phyloP scores from a whole-genome alignment of 495 filamentous ascomycete species.

The Neurospora tetraspora region DNA sequence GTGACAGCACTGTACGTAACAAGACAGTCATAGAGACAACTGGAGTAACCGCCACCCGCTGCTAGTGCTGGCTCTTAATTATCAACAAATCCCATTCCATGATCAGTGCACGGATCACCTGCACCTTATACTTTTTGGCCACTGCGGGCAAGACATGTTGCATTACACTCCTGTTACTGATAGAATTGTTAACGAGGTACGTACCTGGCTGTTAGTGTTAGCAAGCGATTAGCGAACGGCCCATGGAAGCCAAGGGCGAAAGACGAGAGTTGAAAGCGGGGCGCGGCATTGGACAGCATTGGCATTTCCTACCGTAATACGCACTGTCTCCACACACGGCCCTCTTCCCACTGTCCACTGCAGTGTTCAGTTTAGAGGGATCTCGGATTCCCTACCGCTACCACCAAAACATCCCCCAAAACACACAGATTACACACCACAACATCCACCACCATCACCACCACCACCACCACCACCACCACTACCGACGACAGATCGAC shows the following conservation, averaged over 20 bases:
- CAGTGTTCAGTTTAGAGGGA: neutral
- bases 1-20: neutral
- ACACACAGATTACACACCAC: too few species aligned
- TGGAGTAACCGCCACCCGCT: neutral
- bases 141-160: neutral
- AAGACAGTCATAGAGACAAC: neutral
- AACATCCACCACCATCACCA: neutral
- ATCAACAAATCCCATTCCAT: neutral
- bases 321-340: neutral
- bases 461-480: neutral
- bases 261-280: neutral
- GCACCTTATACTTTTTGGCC: neutral
- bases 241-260: neutral
- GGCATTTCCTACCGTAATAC: neutral
- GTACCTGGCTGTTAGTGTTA: neutral
- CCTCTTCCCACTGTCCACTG: neutral
- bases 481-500: neutral
- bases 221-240: neutral
- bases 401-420: neutral
- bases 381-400: neutral
- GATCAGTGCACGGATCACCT: neutral
- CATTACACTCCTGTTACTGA: too few species aligned
- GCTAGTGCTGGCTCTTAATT: neutral
- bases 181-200: neutral
- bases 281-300: neutral